phyloP scores from a whole-genome alignment of 2,329 filamentous ascomycete genomes.

The Teratosphaeria viscida region DNA sequence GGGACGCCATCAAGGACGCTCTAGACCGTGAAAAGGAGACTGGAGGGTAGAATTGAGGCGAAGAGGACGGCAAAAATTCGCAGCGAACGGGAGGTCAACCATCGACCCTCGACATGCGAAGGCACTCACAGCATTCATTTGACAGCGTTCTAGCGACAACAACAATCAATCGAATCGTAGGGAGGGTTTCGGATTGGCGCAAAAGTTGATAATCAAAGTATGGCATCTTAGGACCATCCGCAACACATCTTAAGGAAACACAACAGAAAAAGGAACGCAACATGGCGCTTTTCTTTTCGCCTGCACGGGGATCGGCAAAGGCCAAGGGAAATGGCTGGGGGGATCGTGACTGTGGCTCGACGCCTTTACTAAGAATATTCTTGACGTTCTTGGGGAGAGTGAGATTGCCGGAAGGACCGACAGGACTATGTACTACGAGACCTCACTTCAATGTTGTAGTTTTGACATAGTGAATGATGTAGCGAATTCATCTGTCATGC shows the following conservation, averaged over 20 bases:
- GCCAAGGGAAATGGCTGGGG: background rate
- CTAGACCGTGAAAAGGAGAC: conserved; percentile 2
- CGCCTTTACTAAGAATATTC: background rate
- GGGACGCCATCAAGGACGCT: conserved; percentile 11
- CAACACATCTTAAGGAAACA: background rate
- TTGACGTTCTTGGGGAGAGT: background rate
- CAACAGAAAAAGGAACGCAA: no score
- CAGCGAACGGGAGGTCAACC: background rate
- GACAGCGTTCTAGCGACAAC: background rate
- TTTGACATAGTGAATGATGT: background rate
- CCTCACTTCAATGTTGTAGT: background rate
- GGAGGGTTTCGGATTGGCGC: background rate
- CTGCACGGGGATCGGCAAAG: no score
- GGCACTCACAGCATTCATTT: background rate
- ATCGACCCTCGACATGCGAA: background rate
- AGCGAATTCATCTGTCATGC: background rate
- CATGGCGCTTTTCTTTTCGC: no score
- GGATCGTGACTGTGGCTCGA: background rate
- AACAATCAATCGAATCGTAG: background rate
- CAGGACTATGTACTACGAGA: background rate
- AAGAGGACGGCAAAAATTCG: background rate
- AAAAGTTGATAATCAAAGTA: background rate
- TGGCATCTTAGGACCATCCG: conserved; percentile 1
- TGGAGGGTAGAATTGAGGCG: background rate
- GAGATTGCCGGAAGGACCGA: background rate